Evolutionary conservation across 176 grass and related monocot genomes (phyloP).

Genomic region (Oryza glaberrima): DNA sequence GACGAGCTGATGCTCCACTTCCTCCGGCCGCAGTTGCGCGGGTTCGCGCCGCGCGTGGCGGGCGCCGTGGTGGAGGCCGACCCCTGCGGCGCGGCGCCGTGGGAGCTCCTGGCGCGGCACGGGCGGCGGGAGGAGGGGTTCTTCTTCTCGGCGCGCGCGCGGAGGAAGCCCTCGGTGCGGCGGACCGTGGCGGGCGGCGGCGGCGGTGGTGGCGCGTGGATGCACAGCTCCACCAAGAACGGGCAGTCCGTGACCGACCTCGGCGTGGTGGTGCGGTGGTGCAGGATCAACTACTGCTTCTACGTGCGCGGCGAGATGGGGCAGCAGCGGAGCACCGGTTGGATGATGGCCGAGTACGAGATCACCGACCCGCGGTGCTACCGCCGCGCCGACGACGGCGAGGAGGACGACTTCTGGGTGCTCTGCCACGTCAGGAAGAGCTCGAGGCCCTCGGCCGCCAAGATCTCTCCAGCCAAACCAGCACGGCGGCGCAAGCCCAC

Average conservation of each 20-base stretch:
- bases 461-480: background rate
- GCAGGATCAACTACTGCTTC: constrained; percentile 34
- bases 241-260: constrained; percentile 25
- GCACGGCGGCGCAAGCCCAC: background rate
- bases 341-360: constrained; percentile 55
- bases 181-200: constrained; percentile 14
- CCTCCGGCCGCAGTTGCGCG: constrained; percentile 46
- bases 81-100: constrained; percentile 39
- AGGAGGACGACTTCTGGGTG: constrained; percentile 50
- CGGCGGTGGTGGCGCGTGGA: constrained; percentile 19
- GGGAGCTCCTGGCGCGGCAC: constrained; percentile 47
- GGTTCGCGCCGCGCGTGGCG: constrained; percentile 44
- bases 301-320: background rate
- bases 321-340: constrained; percentile 39
- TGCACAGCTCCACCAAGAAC: constrained; percentile 5
- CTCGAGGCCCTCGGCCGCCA: background rate
- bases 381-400: constrained; percentile 42
- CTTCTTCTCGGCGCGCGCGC: constrained; percentile 40
- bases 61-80: constrained; percentile 51
- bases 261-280: constrained; percentile 49
- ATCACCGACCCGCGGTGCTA: constrained; percentile 53
- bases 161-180: background rate
- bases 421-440: constrained; percentile 52
- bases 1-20: constrained; percentile 54
- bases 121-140: constrained; percentile 24